Evolutionary conservation across 1,284 basidiomycete species (phyloP).

Genomic region (Trametes polyzona): DNA sequence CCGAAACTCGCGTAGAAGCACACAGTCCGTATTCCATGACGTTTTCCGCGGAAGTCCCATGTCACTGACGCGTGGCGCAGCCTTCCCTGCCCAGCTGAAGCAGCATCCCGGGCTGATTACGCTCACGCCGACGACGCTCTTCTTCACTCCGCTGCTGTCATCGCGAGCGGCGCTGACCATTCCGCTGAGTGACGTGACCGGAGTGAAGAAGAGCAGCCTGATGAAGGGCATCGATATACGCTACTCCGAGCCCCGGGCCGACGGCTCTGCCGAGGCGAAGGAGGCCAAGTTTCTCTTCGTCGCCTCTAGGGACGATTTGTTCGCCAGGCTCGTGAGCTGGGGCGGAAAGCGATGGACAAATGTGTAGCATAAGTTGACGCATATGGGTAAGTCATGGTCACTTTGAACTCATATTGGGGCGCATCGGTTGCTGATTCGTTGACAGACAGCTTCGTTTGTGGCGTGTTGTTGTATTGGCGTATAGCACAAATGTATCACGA

Average conservation of each 20-base stretch:
- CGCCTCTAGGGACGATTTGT: constrained; percentile 64
- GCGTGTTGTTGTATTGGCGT: background rate
- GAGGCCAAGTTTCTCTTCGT: constrained; percentile 65
- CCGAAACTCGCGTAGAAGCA: constrained; percentile 35
- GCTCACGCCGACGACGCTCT: constrained; percentile 49
- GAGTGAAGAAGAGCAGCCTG: constrained; percentile 60
- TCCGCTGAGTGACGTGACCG: constrained; percentile 48
- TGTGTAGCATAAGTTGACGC: constrained; percentile 3
- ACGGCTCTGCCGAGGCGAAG: constrained; percentile 38
- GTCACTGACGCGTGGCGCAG: constrained; percentile 38
- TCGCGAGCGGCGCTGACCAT: constrained; percentile 50
- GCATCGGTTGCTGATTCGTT: background rate
- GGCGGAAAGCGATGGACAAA: constrained; percentile 45
- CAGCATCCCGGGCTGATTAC: constrained; percentile 63
- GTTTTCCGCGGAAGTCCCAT: background rate
- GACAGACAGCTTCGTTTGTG: constrained; percentile 1
- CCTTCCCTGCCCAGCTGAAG: constrained; percentile 62
- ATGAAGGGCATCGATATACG: constrained; percentile 56
- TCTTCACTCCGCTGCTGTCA: constrained; percentile 59
- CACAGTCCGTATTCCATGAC: constrained; percentile 42
- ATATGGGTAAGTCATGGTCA: background rate
- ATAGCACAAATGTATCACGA: background rate
- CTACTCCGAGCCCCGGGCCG: constrained; percentile 41
- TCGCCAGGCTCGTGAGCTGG: constrained; percentile 64
- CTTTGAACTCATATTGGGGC: too few species aligned